These are phyloP conservation scores for Rheum nobile DNA, from an alignment of 148 eudicot species.

Conservation along the genomic window DNA sequence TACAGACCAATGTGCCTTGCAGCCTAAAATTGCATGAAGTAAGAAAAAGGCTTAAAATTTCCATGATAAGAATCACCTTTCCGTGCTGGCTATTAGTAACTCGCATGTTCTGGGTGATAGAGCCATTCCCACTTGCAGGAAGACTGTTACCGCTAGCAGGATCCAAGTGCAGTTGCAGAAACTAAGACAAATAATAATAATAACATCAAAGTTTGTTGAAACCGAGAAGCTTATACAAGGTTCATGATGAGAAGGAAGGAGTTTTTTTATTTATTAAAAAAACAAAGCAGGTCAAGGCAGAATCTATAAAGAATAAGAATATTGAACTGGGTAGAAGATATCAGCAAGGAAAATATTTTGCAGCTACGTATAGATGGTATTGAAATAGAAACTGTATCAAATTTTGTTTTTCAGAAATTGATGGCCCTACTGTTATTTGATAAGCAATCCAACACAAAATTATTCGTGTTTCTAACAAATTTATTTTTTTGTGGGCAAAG, in stretches of 20 bases:
- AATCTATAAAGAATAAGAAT: background rate
- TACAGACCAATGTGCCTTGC: background rate
- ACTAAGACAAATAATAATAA: slow-evolving; percentile 31
- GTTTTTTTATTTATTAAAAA: background rate
- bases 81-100: slow-evolving; percentile 90
- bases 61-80: slow-evolving; percentile 40
- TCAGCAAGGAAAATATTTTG: background rate
- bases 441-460: background rate
- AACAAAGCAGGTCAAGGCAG: background rate
- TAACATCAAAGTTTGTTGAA: slow-evolving; percentile 15
- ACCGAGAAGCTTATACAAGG: background rate
- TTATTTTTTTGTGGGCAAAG: background rate
- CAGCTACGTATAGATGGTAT: background rate
- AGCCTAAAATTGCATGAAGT: background rate
- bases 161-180: slow-evolving; percentile 87
- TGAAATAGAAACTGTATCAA: background rate
- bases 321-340: background rate
- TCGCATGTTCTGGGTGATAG: slow-evolving; percentile 61
- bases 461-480: background rate
- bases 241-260: background rate
- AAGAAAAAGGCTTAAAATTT: background rate
- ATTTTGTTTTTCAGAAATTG: background rate
- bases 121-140: slow-evolving; percentile 59
- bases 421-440: background rate
- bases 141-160: slow-evolving; percentile 80